Conservation (phyloP, 768 basidiomycete species). For the Obba rivulosa region DNA sequence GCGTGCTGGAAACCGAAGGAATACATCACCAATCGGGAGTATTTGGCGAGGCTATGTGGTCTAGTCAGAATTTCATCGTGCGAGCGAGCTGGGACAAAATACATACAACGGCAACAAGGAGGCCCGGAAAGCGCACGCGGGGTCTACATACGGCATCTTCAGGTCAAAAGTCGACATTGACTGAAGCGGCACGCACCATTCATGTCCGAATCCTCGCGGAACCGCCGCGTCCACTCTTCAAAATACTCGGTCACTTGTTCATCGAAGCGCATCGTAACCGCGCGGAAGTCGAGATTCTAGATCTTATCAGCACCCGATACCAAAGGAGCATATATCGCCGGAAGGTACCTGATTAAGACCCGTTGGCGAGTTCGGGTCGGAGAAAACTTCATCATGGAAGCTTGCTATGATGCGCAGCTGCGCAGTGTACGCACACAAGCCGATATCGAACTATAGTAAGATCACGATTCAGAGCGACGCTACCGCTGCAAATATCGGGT, state of each 20-base stretch:
- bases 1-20: constrained; percentile 86
- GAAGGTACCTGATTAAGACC: constrained; percentile 60
- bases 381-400: constrained; percentile 77
- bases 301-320: background rate
- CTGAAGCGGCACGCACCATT: constrained; percentile 34
- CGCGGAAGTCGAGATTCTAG: constrained; percentile 63
- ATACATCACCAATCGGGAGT: constrained; percentile 80
- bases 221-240: constrained; percentile 62
- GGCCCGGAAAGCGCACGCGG: constrained; percentile 54
- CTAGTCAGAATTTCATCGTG: background rate
- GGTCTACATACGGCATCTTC: constrained; percentile 35
- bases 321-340: background rate
- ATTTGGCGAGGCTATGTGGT: constrained; percentile 55
- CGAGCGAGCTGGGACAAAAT: background rate
- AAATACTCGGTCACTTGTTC: constrained; percentile 49
- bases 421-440: constrained; percentile 68
- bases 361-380: constrained; percentile 58
- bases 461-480: background rate
- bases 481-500: background rate
- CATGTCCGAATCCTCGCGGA: constrained; percentile 54
- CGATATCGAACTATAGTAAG: constrained; percentile 59
- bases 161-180: background rate
- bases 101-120: constrained; percentile 69
- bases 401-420: constrained; percentile 64
- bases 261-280: constrained; percentile 59